These are phyloP conservation scores for Pythium aphanidermatum DNA, from an alignment of 352 stramenopile genomes.

Conservation along the genomic window DNA sequence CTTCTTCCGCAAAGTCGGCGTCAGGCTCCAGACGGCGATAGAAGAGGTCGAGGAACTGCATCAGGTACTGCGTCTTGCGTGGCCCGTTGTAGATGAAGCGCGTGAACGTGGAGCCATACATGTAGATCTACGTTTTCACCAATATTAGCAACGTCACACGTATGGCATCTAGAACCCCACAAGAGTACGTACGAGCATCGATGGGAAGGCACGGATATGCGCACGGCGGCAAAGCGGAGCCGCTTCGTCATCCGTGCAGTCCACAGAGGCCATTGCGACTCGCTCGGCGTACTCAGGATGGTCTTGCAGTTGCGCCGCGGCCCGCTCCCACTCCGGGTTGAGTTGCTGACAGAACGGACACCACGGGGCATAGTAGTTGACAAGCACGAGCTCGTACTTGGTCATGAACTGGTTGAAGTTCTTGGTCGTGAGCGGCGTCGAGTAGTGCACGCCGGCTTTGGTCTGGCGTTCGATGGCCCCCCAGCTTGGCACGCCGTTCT, in stretches of 20 bases:
- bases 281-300: constrained; percentile 77
- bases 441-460: constrained; percentile 61
- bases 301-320: constrained; percentile 57
- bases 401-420: constrained; percentile 76
- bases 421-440: constrained; percentile 48
- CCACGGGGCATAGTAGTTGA: constrained; percentile 84
- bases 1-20: constrained; percentile 75
- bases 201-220: constrained; percentile 74
- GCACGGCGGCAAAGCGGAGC: constrained; percentile 59
- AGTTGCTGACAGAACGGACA: constrained; percentile 72
- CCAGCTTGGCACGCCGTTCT: constrained; percentile 57
- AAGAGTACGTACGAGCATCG: constrained; percentile 44
- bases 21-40: constrained; percentile 74
- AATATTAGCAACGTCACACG: not conserved
- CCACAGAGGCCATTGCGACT: constrained; percentile 72
- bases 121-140: constrained; percentile 86
- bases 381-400: constrained; percentile 81
- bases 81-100: constrained; percentile 81
- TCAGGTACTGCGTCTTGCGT: constrained; percentile 58
- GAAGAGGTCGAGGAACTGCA: constrained; percentile 82
- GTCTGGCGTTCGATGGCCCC: constrained; percentile 45
- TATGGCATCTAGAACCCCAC: not conserved
- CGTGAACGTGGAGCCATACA: constrained; percentile 73
- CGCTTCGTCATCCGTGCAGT: constrained; percentile 66
- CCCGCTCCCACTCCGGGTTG: constrained; percentile 71